Base-by-base conservation (phyloP, 2,329 filamentous ascomycete genomes). In the Penicillium sp. region DNA sequence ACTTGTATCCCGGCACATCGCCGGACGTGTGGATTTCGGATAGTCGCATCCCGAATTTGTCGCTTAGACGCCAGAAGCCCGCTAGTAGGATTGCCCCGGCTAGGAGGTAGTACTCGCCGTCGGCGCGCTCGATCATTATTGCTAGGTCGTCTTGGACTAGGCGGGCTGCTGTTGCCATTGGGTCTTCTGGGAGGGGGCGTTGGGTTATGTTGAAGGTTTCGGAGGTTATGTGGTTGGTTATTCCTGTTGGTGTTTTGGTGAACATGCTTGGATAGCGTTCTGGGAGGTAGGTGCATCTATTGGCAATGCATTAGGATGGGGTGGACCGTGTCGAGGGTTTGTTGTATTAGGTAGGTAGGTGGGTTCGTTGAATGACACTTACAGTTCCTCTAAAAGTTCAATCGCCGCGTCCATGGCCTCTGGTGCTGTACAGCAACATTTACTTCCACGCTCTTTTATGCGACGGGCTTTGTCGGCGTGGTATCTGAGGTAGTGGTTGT, bases 81-180 rank as follows among this genome's bases (percentile, higher is more conserved):
- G 89, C 80, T 0, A 95, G 77, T 2, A 93, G 75, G 49, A 93
- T 83, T 0, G 85, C 79, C 0, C 88, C 89, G 0, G 87, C 87
- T 1, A 90, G 79, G 0, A 95, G 80, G 65, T 90, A 89, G 72
- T 92, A 92, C 66, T 90, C 82, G 0, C 88, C 87, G 63, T 95
- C 88, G 0, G 76, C 67, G 16, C 75, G 77, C 69, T 93, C 88
- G 58, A 92, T 77, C 88, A 95, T 92, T 47, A 95, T 80, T 0
- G 88, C 88, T 0, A 95, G 72, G 65, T 95, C 89, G 63, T 95
- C 89, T 68, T 93, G 89, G 3, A 88, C 73, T 16, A 92, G 78
- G 1, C 88, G 81, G 0, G 83, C 86, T 44, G 78, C 82, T 61
- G 83, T 87, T 50, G 80, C 78, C 84, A 95, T 92, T 0, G 89